Percentiles rank a stretch among this genome's conserved stretches.
phyloP scores from a whole-genome alignment of 1,139 yeast genomes.

The Yamadazyma dushanensis region DNA sequence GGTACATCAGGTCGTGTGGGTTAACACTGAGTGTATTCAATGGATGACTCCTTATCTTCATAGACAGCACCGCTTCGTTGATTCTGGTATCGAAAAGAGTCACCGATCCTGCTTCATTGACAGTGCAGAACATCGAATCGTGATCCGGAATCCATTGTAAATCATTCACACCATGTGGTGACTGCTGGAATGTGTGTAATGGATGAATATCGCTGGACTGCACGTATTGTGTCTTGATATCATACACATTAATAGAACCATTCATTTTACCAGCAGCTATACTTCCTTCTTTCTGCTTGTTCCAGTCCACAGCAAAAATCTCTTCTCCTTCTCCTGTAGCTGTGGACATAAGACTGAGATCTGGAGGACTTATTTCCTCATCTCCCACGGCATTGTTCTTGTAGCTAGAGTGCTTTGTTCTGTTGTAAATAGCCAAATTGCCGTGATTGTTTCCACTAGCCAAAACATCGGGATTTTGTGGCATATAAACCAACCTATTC shows the following conservation, averaged over 20 bases:
- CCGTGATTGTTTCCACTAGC: constrained; percentile 45
- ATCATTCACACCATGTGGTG: constrained; percentile 54
- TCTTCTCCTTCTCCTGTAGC: constrained; percentile 21
- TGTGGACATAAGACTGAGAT: constrained; percentile 22
- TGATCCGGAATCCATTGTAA: constrained; percentile 62
- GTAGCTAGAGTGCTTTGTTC: constrained; percentile 53
- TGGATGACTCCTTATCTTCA: constrained; percentile 42
- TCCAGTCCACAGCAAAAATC: constrained; percentile 49
- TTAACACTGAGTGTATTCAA: constrained; percentile 70
- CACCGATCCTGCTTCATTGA: constrained; percentile 55
- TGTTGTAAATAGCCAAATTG: constrained; percentile 45
- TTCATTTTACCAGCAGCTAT: constrained; percentile 37
- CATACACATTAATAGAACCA: constrained; percentile 37
- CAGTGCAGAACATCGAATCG: constrained; percentile 54
- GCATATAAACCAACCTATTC: constrained; percentile 41
- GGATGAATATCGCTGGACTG: constrained; percentile 7
- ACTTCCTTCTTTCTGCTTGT: constrained; percentile 36
- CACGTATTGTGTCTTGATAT: constrained; percentile 26
- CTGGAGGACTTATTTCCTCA: constrained; percentile 31
- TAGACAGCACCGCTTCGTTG: constrained; percentile 18
- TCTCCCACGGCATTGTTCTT: constrained; percentile 24
- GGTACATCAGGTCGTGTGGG: constrained; percentile 46
- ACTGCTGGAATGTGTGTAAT: constrained; percentile 8
- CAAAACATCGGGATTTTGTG: constrained; percentile 45
- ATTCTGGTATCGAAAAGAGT: constrained; percentile 52